These are phyloP conservation scores for Fusarium papillatum DNA, from an alignment of 2,329 filamentous ascomycete species.

Conservation along the genomic window DNA sequence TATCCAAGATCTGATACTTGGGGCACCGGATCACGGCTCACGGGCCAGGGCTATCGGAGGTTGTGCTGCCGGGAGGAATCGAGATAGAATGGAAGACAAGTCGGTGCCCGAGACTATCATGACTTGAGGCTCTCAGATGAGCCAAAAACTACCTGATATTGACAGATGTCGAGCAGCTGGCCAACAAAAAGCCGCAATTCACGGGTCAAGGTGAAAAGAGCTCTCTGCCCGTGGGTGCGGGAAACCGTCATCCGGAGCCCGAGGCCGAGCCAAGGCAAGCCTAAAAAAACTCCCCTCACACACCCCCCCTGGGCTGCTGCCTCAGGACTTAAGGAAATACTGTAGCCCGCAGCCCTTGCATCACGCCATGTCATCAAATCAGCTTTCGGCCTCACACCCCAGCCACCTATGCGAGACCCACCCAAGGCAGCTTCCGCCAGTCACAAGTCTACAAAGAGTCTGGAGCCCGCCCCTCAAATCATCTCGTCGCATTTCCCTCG, in stretches of 20 bases:
- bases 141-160: constrained; percentile 4
- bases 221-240: not conserved
- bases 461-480: constrained; percentile 65
- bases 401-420: constrained; percentile 49
- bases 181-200: constrained; percentile 8
- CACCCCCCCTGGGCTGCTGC: not conserved
- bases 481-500: constrained; percentile 61
- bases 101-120: constrained; percentile 4
- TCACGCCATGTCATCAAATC: constrained; percentile 50
- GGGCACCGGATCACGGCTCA: constrained; percentile 12
- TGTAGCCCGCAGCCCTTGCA: constrained; percentile 38
- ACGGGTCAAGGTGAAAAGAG: not conserved
- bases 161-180: not conserved
- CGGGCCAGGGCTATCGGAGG: not conserved
- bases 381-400: constrained; percentile 39
- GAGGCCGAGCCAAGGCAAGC: not conserved
- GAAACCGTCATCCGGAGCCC: constrained; percentile 3
- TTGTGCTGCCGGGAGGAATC: not conserved
- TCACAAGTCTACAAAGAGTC: constrained; percentile 60
- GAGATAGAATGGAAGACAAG: not conserved
- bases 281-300: not conserved
- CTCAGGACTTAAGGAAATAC: constrained; percentile 21
- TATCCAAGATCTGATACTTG: constrained; percentile 16
- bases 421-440: constrained; percentile 63
- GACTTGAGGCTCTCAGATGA: not conserved